These are phyloP conservation scores for Candida suzukii DNA, from an alignment of 805 yeast species.

Conservation along the genomic window DNA sequence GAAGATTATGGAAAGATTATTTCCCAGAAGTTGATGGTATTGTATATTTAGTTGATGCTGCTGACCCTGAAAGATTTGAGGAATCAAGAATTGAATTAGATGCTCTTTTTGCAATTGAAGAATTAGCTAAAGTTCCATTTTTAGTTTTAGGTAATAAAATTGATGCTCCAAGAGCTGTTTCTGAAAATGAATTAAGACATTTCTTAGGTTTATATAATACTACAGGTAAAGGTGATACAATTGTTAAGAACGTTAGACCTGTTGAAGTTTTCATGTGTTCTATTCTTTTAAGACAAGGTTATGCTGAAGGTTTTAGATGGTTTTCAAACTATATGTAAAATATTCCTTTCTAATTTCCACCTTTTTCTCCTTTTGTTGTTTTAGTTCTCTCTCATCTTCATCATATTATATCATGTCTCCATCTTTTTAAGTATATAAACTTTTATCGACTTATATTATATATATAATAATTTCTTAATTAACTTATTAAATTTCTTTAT, in stretches of 20 bases:
- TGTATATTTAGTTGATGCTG: constrained; percentile 93
- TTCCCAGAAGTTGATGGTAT: constrained; percentile 99
- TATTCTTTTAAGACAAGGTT: constrained; percentile 97
- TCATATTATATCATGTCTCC: no score
- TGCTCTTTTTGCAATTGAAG: constrained; percentile 87
- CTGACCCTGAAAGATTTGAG: constrained; percentile 90
- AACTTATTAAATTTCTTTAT: no score
- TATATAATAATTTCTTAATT: no score
- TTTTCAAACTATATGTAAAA: constrained; percentile 86
- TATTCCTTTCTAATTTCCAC: not conserved
- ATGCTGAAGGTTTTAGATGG: constrained; percentile 98
- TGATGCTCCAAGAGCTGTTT: constrained; percentile 88
- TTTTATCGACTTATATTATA: no score
- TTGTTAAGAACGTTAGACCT: constrained; percentile 72
- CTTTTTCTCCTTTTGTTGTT: not conserved
- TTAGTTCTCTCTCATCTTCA: not conserved
- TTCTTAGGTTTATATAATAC: constrained; percentile 83
- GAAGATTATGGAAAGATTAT: constrained; percentile 98
- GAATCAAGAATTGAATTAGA: constrained; percentile 95
- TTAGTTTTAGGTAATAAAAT: constrained; percentile 94
- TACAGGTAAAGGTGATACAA: constrained; percentile 81
- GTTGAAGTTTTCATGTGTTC: constrained; percentile 96
- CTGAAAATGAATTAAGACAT: constrained; percentile 88
- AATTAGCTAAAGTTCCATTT: constrained; percentile 83
- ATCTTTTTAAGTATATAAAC: no score